Evolutionary conservation across 768 basidiomycete species (phyloP).

Genomic region (Exsudoporus frostii): DNA sequence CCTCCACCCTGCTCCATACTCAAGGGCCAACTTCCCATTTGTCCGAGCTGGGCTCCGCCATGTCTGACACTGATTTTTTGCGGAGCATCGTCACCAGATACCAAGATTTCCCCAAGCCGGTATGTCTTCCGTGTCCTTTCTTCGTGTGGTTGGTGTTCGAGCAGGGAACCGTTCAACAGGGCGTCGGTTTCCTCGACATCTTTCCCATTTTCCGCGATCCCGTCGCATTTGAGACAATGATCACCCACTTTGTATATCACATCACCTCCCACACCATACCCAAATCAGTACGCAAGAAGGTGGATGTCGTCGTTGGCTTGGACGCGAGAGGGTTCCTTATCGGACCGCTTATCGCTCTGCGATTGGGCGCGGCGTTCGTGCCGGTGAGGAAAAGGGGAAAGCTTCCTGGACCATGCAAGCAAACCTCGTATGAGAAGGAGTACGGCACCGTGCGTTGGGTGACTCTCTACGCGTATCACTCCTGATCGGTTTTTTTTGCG

Average conservation of each 20-base stretch:
- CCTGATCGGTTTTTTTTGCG: not conserved
- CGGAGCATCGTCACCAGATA: constrained; percentile 57
- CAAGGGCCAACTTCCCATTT: not conserved
- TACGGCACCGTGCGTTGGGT: constrained; percentile 69
- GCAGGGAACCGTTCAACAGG: constrained; percentile 41
- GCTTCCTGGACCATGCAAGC: constrained; percentile 81
- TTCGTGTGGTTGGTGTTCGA: not conserved
- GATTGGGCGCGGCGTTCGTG: constrained; percentile 91
- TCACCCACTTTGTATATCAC: constrained; percentile 85
- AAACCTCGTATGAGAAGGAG: constrained; percentile 84
- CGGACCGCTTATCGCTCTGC: constrained; percentile 86
- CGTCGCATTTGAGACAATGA: constrained; percentile 81
- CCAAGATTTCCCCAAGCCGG: constrained; percentile 89
- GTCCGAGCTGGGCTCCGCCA: constrained; percentile 26
- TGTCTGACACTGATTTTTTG: constrained; percentile 77
- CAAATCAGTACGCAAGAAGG: constrained; percentile 55
- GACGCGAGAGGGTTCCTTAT: constrained; percentile 96
- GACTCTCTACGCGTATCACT: not conserved
- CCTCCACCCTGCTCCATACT: not conserved
- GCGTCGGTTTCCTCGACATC: constrained; percentile 90
- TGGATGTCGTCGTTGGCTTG: constrained; percentile 92
- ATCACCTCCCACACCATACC: constrained; percentile 76
- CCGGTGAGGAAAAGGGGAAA: constrained; percentile 94
- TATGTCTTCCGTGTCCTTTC: constrained; percentile 29
- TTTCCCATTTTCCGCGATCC: constrained; percentile 91